These are phyloP conservation scores for Naegleria lovaniensis DNA, from an alignment of 208 protist genomes.

Conservation along the genomic window DNA sequence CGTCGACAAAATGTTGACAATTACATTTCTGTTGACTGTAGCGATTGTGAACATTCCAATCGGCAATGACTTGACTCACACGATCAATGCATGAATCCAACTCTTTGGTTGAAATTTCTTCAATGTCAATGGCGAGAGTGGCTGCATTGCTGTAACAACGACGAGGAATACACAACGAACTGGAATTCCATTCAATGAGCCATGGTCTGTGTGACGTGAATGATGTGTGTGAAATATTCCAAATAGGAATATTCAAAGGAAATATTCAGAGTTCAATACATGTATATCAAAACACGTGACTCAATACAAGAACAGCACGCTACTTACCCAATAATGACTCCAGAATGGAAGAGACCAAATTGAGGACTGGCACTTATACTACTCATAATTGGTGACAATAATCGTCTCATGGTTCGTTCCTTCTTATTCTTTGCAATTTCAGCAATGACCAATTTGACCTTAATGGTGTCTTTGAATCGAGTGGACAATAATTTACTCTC, in stretches of 20 bases:
- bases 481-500: background rate
- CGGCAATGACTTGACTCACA: background rate
- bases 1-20: constrained; percentile 25
- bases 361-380: background rate
- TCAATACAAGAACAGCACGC: no score
- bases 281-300: no score
- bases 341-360: constrained; percentile 18
- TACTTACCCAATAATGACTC: background rate
- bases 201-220: background rate
- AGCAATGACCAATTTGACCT: background rate
- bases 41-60: background rate
- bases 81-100: background rate
- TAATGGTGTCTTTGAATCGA: background rate
- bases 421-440: background rate
- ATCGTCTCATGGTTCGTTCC: background rate
- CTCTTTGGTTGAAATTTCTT: background rate
- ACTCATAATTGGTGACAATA: background rate
- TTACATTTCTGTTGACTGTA: background rate
- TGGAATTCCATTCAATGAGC: background rate
- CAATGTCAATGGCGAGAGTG: background rate
- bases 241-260: no score
- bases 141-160: constrained; percentile 14
- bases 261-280: no score
- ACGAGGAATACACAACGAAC: background rate
- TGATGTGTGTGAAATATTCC: background rate